Percentiles rank a stretch among this genome's conserved stretches.
Evolutionary conservation across 2,329 filamentous ascomycete genomes (phyloP).

Genomic region (Colletotrichum plurivorum): DNA sequence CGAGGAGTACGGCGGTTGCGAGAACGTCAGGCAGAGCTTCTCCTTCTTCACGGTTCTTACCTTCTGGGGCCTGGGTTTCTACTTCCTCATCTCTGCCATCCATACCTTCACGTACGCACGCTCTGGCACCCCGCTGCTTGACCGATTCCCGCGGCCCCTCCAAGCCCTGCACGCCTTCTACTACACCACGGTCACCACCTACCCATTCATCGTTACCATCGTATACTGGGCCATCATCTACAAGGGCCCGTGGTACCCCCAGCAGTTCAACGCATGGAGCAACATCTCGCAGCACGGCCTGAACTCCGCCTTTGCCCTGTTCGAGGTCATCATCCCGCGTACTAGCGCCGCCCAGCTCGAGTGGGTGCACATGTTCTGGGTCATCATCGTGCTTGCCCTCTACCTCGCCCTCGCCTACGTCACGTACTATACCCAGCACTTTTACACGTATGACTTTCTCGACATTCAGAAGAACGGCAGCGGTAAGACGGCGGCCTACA

Average conservation of each 20-base stretch:
- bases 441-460: conserved; percentile 86
- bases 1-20: conserved; percentile 56
- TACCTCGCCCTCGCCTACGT: conserved; percentile 84
- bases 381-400: conserved; percentile 78
- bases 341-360: conserved; percentile 67
- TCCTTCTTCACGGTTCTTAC: conserved; percentile 87
- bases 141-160: conserved; percentile 71
- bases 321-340: conserved; percentile 80
- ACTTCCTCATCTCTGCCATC: conserved; percentile 76
- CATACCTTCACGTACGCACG: conserved; percentile 79
- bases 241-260: conserved; percentile 56
- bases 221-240: conserved; percentile 80
- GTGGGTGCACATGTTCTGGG: conserved; percentile 75
- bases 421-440: conserved; percentile 77
- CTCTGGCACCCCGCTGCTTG: conserved; percentile 67
- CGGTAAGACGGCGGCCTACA: conserved; percentile 74
- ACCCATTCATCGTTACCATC: conserved; percentile 78
- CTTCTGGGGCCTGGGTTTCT: conserved; percentile 88
- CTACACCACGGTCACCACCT: conserved; percentile 74
- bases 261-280: conserved; percentile 69
- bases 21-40: conserved; percentile 70
- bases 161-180: conserved; percentile 76
- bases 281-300: conserved; percentile 82
- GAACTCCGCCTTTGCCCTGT: conserved; percentile 80
- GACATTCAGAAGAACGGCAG: conserved; percentile 67